These are phyloP conservation scores for Ceratobasidium sp. DNA, from an alignment of 1,284 basidiomycete species.

Conservation along the genomic window DNA sequence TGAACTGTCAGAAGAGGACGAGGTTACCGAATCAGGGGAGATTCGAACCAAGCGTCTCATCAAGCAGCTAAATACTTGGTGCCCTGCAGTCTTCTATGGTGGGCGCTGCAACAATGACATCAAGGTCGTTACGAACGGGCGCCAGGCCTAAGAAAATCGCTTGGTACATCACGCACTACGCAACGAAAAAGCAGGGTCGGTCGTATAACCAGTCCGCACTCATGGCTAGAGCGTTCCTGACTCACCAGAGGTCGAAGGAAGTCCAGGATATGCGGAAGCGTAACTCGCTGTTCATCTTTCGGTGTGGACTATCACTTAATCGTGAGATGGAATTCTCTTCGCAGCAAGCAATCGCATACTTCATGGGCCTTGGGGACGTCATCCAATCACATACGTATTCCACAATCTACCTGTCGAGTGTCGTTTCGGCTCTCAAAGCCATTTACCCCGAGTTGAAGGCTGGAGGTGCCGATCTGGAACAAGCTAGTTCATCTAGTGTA, in stretches of 20 bases:
- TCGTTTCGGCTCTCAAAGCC: neutral
- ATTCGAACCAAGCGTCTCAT: slow-evolving; percentile 53
- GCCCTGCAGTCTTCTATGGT: slow-evolving; percentile 52
- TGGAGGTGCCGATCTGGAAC: no score
- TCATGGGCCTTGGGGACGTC: slow-evolving; percentile 15
- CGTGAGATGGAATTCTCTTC: slow-evolving; percentile 40
- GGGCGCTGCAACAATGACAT: slow-evolving; percentile 57
- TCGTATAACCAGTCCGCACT: slow-evolving; percentile 52
- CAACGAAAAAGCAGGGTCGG: slow-evolving; percentile 50
- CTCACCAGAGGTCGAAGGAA: neutral
- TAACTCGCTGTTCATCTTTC: neutral
- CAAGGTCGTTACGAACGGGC: slow-evolving; percentile 50
- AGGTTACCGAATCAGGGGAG: slow-evolving; percentile 51
- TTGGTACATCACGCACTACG: slow-evolving; percentile 53
- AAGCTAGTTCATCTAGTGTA: neutral
- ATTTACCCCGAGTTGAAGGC: neutral
- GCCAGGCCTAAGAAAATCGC: neutral
- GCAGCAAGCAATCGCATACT: slow-evolving; percentile 33
- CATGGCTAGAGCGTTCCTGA: slow-evolving; percentile 10
- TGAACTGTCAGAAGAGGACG: slow-evolving; percentile 48
- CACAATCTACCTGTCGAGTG: neutral
- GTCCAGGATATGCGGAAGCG: neutral
- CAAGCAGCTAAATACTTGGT: slow-evolving; percentile 55
- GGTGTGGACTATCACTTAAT: slow-evolving; percentile 42
- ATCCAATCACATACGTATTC: neutral